Evolutionary conservation across 805 yeast species (phyloP).

Genomic region (Candida sonorensis): DNA sequence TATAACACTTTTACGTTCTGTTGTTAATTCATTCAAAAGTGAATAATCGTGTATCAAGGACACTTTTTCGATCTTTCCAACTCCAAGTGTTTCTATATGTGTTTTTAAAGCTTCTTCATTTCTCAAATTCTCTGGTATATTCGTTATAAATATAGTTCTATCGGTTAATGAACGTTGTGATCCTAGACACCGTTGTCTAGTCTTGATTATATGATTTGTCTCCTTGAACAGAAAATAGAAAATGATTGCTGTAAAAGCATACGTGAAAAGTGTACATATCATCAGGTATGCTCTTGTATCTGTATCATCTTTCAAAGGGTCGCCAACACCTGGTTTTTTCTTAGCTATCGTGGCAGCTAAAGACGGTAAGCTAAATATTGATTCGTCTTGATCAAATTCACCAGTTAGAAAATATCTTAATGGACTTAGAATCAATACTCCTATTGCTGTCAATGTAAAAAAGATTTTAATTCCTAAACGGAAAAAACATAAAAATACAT

Average conservation of each 20-base stretch:
- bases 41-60: conserved; percentile 37
- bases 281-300: conserved; percentile 34
- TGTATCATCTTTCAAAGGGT: conserved; percentile 12
- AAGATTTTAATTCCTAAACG: conserved; percentile 46
- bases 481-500: conserved; percentile 52
- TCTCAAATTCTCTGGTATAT: conserved; percentile 43
- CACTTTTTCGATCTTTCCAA: conserved; percentile 48
- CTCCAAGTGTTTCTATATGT: conserved; percentile 48
- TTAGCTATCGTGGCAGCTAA: conserved; percentile 4
- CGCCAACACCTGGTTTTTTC: conserved; percentile 5
- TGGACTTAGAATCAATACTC: conserved; percentile 45
- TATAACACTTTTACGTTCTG: conserved; percentile 27
- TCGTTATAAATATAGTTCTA: conserved; percentile 48
- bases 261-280: conserved; percentile 51
- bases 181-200: conserved; percentile 52
- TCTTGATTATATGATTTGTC: conserved; percentile 42
- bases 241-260: conserved; percentile 42
- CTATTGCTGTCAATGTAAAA: conserved; percentile 36
- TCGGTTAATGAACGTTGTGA: conserved; percentile 55
- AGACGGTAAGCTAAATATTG: conserved; percentile 4
- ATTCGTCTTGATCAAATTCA: conserved; percentile 30
- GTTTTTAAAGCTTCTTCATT: conserved; percentile 36
- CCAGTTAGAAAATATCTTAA: conserved; percentile 48
- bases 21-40: conserved; percentile 33
- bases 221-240: conserved; percentile 37